phyloP scores from a whole-genome alignment of 441 rosid genomes.

The Populus hybrid region DNA sequence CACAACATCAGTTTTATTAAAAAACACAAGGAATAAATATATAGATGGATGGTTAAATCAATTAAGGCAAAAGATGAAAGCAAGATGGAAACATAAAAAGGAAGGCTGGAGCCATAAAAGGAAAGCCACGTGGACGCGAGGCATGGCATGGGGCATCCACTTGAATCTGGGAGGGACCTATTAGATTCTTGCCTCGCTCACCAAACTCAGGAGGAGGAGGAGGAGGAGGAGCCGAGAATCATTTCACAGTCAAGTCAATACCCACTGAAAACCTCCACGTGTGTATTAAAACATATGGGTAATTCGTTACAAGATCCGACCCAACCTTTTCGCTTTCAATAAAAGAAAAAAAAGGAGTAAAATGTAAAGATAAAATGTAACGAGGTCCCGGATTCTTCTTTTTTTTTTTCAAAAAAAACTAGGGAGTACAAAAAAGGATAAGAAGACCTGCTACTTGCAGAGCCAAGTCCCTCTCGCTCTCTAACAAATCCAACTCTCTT shows the following conservation, averaged over 20 bases:
- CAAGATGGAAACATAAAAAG: no score
- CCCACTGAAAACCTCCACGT: background rate
- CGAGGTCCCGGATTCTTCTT: background rate
- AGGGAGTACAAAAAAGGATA: background rate
- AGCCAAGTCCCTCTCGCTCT: conserved; percentile 11
- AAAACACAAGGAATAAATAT: no score
- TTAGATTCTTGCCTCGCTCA: background rate
- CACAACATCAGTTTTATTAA: background rate
- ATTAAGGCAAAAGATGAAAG: background rate
- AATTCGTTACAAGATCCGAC: background rate
- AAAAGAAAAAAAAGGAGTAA: background rate
- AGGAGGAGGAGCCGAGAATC: background rate
- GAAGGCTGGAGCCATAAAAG: background rate
- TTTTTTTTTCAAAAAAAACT: no score
- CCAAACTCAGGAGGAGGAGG: background rate
- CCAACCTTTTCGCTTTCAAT: background rate
- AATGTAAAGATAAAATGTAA: no score
- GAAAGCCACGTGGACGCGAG: background rate
- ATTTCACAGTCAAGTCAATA: background rate
- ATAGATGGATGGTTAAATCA: background rate
- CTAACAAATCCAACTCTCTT: background rate
- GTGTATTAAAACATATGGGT: background rate
- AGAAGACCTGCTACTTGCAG: conserved; percentile 14
- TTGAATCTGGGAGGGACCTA: background rate
- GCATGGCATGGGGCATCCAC: background rate